These are phyloP conservation scores for Saussurea involucrata DNA, from an alignment of 129 eudicot genomes.

Conservation along the genomic window DNA sequence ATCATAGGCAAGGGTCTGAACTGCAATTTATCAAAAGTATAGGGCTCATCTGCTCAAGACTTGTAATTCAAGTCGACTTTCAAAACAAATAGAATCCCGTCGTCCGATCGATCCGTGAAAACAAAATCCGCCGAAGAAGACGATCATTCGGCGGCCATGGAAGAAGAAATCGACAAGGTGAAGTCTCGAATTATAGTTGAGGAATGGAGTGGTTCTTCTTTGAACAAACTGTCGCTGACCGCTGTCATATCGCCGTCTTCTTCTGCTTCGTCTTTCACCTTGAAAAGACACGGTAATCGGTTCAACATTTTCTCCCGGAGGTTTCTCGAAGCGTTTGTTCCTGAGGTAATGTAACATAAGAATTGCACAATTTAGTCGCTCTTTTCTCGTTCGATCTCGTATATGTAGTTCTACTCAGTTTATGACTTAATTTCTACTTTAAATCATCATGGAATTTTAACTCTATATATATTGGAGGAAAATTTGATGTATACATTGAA, in stretches of 20 bases:
- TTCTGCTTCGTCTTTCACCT: conserved; percentile 32
- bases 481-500: neutral
- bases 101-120: neutral
- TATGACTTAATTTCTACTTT: neutral
- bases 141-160: conserved; percentile 29
- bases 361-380: neutral
- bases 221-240: conserved; percentile 60
- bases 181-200: conserved; percentile 37
- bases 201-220: conserved; percentile 82
- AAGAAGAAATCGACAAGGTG: conserved; percentile 11
- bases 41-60: neutral
- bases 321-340: conserved; percentile 80
- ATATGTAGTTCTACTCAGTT: neutral
- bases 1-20: neutral
- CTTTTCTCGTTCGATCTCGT: conserved; percentile 3
- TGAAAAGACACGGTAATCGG: conserved; percentile 44
- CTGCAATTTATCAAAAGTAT: neutral
- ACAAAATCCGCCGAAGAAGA: neutral
- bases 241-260: conserved; percentile 55
- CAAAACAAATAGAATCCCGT: neutral
- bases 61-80: conserved; percentile 12
- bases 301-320: conserved; percentile 55
- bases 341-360: conserved; percentile 53
- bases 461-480: neutral
- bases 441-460: neutral